Evolutionary conservation across 768 basidiomycete species (phyloP).

Genomic region (Lactarius akahatsu): DNA sequence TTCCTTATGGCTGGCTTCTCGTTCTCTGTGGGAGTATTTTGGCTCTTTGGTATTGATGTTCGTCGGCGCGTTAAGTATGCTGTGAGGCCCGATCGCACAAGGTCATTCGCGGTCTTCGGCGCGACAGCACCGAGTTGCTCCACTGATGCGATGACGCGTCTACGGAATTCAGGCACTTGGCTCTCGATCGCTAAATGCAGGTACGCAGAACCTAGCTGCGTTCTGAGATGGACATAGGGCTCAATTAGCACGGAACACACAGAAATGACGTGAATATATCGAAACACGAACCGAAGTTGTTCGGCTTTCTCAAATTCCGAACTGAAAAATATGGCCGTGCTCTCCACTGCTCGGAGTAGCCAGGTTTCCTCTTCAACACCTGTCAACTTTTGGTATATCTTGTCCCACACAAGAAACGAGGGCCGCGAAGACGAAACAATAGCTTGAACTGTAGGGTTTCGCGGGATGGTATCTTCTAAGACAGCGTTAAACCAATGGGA

Average conservation of each 20-base stretch:
- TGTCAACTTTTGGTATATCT: conserved; percentile 72
- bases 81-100: conserved; percentile 62
- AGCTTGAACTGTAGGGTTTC: conserved; percentile 48
- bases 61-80: conserved; percentile 46
- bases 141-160: conserved; percentile 46
- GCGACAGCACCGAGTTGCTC: conserved; percentile 38
- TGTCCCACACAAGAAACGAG: conserved; percentile 86
- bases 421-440: conserved; percentile 62
- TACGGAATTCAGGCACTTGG: conserved; percentile 52
- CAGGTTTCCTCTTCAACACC: conserved; percentile 66
- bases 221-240: conserved; percentile 38
- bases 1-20: conserved; percentile 47
- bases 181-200: conserved; percentile 68
- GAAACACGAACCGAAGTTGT: conserved; percentile 49
- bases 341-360: conserved; percentile 67
- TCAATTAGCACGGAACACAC: neutral
- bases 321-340: conserved; percentile 47
- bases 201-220: conserved; percentile 62
- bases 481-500: conserved; percentile 24
- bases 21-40: conserved; percentile 37
- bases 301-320: conserved; percentile 54
- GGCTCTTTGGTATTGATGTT: conserved; percentile 31
- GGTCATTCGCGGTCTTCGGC: conserved; percentile 50
- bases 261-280: neutral
- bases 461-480: conserved; percentile 49